Base-by-base conservation (phyloP, 805 yeast species). In the Saccharomycopsis synnaedendra region DNA sequence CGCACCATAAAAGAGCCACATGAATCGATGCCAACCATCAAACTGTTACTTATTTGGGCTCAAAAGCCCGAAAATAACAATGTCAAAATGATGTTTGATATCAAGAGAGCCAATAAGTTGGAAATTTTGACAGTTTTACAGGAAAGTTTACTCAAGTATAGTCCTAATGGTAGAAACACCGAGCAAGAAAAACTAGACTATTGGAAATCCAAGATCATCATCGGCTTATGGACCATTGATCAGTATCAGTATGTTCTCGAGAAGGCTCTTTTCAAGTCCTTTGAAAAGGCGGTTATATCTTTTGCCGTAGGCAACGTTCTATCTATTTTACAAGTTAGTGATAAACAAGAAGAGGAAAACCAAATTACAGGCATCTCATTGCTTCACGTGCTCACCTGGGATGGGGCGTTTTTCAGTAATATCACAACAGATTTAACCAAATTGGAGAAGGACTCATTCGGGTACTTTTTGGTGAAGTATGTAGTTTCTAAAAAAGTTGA, bases 71-170 rank as follows among this genome's bases (percentile, higher is more conserved):
- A 86, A 61, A 88, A 88, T 6, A 79, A 71, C 8, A 69, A 50
- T 54, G 85, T 69, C 46, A 87, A 70, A 28, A 72, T 57, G 7
- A 85, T 58, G 7, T 94, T 95, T 62, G 88, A 87, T 55, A 80
- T 57, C 41, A 75, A 49, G 45, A 75, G 71, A 32, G 71, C 52
- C 28, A 53, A 65, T 8, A 68, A 70, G 42, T 78, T 72, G 55
- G 83, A 66, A n/a, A 74, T 67, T 10, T 56, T 55, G 36, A 56
- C 54, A 3, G 39, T 60, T 32, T 51, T 67, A 30, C 51, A 64
- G 37, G 43, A 51, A 6, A 54, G 57, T 1, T 50, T 65, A 39
- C 35, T 45, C 4, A 29, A n/a, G 28, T 50, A 42, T 33, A 35
- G 47, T 27, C 10, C 34, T 33, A 29, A 19, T 27, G 10, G 8